These are phyloP conservation scores for Amanita rubescens DNA, from an alignment of 768 basidiomycete genomes.

Conservation along the genomic window DNA sequence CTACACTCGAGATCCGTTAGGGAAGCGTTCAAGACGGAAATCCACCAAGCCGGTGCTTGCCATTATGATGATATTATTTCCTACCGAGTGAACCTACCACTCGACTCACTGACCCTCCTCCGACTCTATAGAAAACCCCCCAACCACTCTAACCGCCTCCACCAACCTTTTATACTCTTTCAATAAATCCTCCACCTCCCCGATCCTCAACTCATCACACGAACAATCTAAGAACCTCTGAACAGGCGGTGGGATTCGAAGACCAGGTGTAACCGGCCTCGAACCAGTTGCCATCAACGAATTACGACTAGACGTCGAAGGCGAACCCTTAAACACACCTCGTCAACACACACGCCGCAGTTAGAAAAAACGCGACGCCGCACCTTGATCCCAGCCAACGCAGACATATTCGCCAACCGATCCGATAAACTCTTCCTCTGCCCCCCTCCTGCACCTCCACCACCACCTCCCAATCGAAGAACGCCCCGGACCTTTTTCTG, in stretches of 20 bases:
- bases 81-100: no score
- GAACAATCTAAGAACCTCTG: conserved; percentile 65
- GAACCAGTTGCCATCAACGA: no score
- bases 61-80: no score
- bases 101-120: no score
- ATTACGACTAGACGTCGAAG: no score
- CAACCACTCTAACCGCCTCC: conserved; percentile 52
- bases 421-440: conserved; percentile 72
- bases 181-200: conserved; percentile 76
- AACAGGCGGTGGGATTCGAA: conserved; percentile 54
- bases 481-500: conserved; percentile 15
- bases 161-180: conserved; percentile 76
- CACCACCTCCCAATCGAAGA: no score
- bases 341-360: no score
- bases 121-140: conserved; percentile 45
- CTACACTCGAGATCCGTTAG: no score
- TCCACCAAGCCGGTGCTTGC: no score
- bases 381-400: conserved; percentile 42
- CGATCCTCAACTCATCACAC: conserved; percentile 69
- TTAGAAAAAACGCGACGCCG: conserved; percentile 14
- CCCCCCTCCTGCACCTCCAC: not conserved
- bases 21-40: no score
- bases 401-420: conserved; percentile 73
- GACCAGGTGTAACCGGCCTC: conserved; percentile 11
- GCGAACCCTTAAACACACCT: no score